Base-by-base conservation (phyloP, 192 early-diverging fungal species). In the Umbelopsis vinacea region DNA sequence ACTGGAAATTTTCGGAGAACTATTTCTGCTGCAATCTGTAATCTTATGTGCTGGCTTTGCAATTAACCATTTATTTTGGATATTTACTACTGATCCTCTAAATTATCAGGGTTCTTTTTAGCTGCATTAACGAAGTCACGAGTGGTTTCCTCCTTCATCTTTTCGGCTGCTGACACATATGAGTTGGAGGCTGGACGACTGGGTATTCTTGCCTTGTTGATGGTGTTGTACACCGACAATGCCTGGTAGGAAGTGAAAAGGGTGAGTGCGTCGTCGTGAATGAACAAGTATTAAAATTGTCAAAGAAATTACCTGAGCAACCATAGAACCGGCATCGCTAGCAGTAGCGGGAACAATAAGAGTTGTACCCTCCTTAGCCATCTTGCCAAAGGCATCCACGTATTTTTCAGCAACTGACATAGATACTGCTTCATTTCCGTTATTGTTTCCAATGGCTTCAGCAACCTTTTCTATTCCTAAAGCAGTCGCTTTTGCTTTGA, bases 401-500 rank as follows among this genome's bases (percentile, higher is more conserved):
- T 97, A 99, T 82, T 96, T 94, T 78, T 99, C 96, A 24, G 97
- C 97, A 22, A 99, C 90, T 23, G 92, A 91, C 71, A 99, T 83
- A 3, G 94, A 87, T 1, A 97, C 93, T 0, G 97, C 96, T 67
- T 96, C 88, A 69, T 89, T 86, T 26, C 94, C 95, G 38, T 84
- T 82, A 6, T 79, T 73, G 35, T 82, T 74, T 40, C 77, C 67
- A 71, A 99, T 96, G 24, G 96, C 93, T 14, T 77, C 71, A 0
- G 94, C 91, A n/a, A 99, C 90, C 15, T 82, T 87, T 55, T 88
- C 85, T 67, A 99, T 95, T 15, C 93, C 90, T 45, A 87, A 72
- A 7, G 95, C 92, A 46, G 91, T 92, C 3, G 97, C 97, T 53
- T 83, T 43, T 0, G 97, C 97, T 38, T 89, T 88, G 57, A 96